These are phyloP conservation scores for Polychaeton citri DNA, from an alignment of 2,329 filamentous ascomycete species.

Conservation along the genomic window DNA sequence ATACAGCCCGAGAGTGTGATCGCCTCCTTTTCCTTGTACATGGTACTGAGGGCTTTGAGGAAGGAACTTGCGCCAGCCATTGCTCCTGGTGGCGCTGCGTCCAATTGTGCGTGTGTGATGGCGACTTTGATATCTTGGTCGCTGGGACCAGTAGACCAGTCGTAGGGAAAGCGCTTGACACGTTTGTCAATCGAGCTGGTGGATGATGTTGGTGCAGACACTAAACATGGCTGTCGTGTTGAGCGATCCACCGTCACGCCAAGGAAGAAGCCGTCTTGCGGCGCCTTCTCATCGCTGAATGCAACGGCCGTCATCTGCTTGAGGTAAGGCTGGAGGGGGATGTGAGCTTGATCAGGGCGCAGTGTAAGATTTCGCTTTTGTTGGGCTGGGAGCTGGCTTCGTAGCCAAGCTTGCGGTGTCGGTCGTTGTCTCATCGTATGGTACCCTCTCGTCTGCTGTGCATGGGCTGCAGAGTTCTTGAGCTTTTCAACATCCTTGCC, in stretches of 20 bases:
- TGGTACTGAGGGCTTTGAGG: slow-evolving; percentile 40
- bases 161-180: slow-evolving; percentile 47
- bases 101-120: slow-evolving; percentile 41
- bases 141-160: slow-evolving; percentile 37
- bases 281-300: slow-evolving; percentile 12
- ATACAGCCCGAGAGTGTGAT: slow-evolving; percentile 44
- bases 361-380: slow-evolving; percentile 15
- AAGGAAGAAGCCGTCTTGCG: slow-evolving; percentile 31
- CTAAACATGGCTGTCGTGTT: slow-evolving; percentile 48
- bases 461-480: slow-evolving; percentile 17
- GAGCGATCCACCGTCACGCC: slow-evolving; percentile 54
- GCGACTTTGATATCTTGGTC: slow-evolving; percentile 27
- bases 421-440: slow-evolving; percentile 22
- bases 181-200: slow-evolving; percentile 28
- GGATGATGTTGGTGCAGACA: slow-evolving; percentile 41
- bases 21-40: slow-evolving; percentile 54
- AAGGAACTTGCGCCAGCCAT: slow-evolving; percentile 35
- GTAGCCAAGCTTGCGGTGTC: slow-evolving; percentile 6
- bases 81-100: slow-evolving; percentile 29
- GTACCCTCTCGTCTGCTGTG: slow-evolving; percentile 36
- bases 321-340: slow-evolving; percentile 17
- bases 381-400: slow-evolving; percentile 9
- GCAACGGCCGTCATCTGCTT: slow-evolving; percentile 13
- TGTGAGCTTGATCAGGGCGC: slow-evolving; percentile 11
- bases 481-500: slow-evolving; percentile 28